A percentile compares a stretch with the other conserved stretches of the same genome.
Conservation (phyloP, 257 asterid genomes). For the Nicotiana benthamiana region DNA sequence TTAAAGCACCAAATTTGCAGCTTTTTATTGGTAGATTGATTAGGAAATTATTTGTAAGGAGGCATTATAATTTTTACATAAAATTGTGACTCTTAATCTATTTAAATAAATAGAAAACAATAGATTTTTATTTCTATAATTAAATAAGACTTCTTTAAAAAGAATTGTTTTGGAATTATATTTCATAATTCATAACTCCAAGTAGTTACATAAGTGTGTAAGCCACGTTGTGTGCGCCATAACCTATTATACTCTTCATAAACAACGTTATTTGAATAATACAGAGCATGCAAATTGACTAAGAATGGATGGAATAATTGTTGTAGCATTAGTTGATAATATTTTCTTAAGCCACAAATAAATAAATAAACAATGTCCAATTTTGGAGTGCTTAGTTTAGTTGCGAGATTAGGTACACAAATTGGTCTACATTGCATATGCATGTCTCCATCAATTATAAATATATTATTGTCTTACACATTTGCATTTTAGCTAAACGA, state of each 20-base stretch:
- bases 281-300: background rate
- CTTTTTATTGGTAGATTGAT: background rate
- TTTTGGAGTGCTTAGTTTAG: background rate
- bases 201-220: background rate
- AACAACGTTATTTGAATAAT: background rate
- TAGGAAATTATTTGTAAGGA: background rate
- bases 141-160: no score
- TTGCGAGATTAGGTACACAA: background rate
- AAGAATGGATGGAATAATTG: background rate
- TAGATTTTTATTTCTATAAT: no score
- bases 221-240: background rate
- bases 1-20: background rate
- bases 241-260: background rate
- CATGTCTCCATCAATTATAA: background rate
- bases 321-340: background rate
- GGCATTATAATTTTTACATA: background rate
- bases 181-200: background rate
- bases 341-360: background rate
- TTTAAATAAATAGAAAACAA: background rate
- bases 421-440: background rate
- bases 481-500: background rate
- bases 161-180: background rate
- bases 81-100: background rate
- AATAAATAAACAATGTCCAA: background rate
- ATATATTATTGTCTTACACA: background rate